phyloP scores from a whole-genome alignment of 2,329 filamentous ascomycete genomes.

The Cadophora malorum region DNA sequence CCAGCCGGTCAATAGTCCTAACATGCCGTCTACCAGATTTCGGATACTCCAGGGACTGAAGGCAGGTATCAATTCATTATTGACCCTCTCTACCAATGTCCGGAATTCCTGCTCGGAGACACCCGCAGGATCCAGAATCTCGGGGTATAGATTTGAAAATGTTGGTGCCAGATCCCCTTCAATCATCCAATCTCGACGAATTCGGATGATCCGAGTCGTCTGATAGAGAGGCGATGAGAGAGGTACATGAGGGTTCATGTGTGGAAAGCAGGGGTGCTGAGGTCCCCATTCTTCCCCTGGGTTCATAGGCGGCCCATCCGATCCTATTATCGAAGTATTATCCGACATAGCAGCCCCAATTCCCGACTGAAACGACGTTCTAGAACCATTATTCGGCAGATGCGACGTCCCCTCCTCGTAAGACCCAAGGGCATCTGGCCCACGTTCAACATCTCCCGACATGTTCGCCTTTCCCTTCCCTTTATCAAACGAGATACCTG shows the following conservation, averaged over 20 bases:
- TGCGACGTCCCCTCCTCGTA: constrained; percentile 38
- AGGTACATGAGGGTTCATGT: constrained; percentile 90
- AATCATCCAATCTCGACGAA: constrained; percentile 89
- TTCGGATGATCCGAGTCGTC: constrained; percentile 87
- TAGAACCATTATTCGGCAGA: constrained; percentile 39
- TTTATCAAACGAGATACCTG: constrained; percentile 40
- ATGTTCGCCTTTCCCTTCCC: constrained; percentile 37
- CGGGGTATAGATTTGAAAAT: constrained; percentile 94
- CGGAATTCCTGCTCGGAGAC: constrained; percentile 88
- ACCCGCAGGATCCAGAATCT: constrained; percentile 86
- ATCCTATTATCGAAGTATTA: constrained; percentile 44
- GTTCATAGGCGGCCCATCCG: constrained; percentile 55
- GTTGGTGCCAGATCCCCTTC: constrained; percentile 89
- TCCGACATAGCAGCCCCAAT: constrained; percentile 45
- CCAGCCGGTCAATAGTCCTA: constrained; percentile 89
- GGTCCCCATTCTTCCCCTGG: constrained; percentile 85
- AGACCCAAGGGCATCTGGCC: constrained; percentile 35
- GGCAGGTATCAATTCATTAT: constrained; percentile 74
- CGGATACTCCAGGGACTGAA: constrained; percentile 80
- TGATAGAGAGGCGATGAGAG: constrained; percentile 74
- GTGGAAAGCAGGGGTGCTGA: constrained; percentile 91
- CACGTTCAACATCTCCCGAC: constrained; percentile 44
- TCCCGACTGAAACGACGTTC: constrained; percentile 38
- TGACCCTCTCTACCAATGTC: constrained; percentile 79
- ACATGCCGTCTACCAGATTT: constrained; percentile 78